Evolutionary conservation across 495 filamentous ascomycete genomes (phyloP).

Genomic region (Jackrogersella multiformis): DNA sequence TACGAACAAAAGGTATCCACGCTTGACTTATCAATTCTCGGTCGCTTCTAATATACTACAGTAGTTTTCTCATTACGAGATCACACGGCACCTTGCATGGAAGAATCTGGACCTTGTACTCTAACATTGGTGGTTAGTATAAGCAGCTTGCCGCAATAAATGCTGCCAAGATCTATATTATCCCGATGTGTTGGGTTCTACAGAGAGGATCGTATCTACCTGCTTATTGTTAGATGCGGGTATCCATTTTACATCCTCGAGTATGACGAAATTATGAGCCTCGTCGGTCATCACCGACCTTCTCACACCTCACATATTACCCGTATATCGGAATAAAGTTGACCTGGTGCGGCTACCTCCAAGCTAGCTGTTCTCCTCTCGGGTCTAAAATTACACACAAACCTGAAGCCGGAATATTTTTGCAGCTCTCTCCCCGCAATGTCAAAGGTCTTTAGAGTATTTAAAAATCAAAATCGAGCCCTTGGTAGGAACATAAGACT

Average conservation of each 20-base stretch:
- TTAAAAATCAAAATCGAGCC: conserved; percentile 25
- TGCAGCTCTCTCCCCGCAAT: not conserved
- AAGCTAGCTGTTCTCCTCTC: not conserved
- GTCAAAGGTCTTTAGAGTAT: conserved; percentile 10
- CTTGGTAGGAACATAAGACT: not conserved
- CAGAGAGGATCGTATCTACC: not conserved
- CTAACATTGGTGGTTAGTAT: not conserved
- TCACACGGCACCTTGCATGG: not conserved
- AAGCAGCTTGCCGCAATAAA: not conserved
- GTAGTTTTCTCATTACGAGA: conserved; percentile 1
- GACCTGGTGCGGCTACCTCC: not conserved
- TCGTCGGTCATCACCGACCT: not conserved
- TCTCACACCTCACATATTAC: not conserved
- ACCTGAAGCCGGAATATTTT: not conserved
- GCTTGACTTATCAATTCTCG: not conserved
- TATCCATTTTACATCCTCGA: conserved; percentile 13
- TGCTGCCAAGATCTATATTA: not conserved
- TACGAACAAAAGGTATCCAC: not conserved
- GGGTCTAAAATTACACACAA: conserved; percentile 10
- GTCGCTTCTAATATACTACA: conserved; percentile 4
- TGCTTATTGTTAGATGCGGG: not conserved
- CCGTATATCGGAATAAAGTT: conserved; percentile 17
- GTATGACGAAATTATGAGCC: conserved; percentile 26
- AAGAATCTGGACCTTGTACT: not conserved
- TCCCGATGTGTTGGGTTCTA: not conserved